These are phyloP conservation scores for Xylaria multiplex DNA, from an alignment of 2,329 filamentous ascomycete species.

Conservation along the genomic window DNA sequence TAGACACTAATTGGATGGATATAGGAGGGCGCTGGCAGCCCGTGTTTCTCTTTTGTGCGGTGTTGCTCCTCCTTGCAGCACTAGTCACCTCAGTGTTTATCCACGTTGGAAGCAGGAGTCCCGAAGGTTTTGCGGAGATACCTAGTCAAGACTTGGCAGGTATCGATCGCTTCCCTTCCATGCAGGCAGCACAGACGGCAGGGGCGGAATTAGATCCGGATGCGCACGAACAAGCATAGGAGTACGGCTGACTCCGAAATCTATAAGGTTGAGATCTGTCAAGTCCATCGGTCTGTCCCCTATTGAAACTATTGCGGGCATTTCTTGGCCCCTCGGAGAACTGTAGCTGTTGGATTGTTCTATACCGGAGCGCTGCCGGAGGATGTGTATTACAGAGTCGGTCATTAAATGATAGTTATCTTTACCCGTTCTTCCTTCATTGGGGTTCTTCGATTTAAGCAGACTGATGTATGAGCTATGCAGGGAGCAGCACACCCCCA, in stretches of 20 bases:
- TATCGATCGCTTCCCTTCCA: neutral
- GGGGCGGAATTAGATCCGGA: conserved; percentile 25
- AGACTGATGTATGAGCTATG: no score
- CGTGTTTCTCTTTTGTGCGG: conserved; percentile 42
- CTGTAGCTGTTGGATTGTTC: no score
- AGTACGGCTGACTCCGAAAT: conserved; percentile 1
- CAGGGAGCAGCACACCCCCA: no score
- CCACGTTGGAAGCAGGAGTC: neutral
- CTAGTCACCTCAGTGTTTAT: conserved; percentile 30
- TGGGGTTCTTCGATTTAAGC: no score
- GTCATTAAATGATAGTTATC: no score
- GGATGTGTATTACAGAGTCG: no score
- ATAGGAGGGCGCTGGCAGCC: conserved; percentile 37
- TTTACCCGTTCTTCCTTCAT: no score
- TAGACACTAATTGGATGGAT: conserved; percentile 10
- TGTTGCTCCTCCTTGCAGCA: conserved; percentile 40
- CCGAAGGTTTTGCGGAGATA: conserved; percentile 26
- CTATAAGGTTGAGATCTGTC: neutral
- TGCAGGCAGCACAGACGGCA: neutral
- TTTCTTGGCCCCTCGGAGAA: no score
- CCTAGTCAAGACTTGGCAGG: conserved; percentile 20
- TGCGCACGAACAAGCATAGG: conserved; percentile 6
- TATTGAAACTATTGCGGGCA: no score
- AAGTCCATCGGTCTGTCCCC: neutral
- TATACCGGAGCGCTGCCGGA: no score